A percentile compares a stretch with the other conserved stretches of the same genome.
These are phyloP conservation scores for Debaryomyces singareniensis DNA, from an alignment of 1,139 yeast genomes.

Conservation along the genomic window DNA sequence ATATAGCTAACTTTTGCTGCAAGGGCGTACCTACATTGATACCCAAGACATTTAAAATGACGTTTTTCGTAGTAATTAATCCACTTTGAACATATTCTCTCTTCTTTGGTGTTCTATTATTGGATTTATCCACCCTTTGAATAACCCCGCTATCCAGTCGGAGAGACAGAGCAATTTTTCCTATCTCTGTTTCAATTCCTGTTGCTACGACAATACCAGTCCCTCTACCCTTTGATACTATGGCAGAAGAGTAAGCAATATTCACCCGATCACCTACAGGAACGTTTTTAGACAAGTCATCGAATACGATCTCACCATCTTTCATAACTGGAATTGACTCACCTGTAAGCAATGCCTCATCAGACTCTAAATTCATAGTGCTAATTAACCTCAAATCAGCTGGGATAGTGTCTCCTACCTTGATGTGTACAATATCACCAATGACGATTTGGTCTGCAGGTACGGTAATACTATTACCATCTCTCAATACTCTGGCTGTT, in stretches of 20 bases:
- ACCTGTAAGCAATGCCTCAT: conserved; percentile 76
- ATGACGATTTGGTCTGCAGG: conserved; percentile 71
- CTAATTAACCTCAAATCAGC: conserved; percentile 65
- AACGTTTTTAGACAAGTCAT: conserved; percentile 25
- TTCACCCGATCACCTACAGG: conserved; percentile 77
- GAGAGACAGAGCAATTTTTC: conserved; percentile 66
- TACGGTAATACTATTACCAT: conserved; percentile 53
- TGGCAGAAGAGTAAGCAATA: conserved; percentile 66
- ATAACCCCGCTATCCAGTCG: conserved; percentile 21
- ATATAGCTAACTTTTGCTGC: conserved; percentile 58
- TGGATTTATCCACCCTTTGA: conserved; percentile 19
- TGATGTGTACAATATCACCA: conserved; percentile 62
- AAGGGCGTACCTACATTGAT: conserved; percentile 74
- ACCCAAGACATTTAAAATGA: conserved; percentile 66
- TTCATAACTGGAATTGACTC: conserved; percentile 75
- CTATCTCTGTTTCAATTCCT: conserved; percentile 71
- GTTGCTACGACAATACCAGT: conserved; percentile 61
- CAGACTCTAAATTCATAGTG: conserved; percentile 66
- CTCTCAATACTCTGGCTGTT: conserved; percentile 61
- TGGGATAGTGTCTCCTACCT: conserved; percentile 75
- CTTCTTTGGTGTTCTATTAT: conserved; percentile 19
- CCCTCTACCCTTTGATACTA: conserved; percentile 75
- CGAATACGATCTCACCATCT: conserved; percentile 36
- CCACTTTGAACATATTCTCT: conserved; percentile 47
- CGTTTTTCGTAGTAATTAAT: conserved; percentile 24